Base-by-base conservation (phyloP, 495 filamentous ascomycete genomes). In the Neurospora sp. region DNA sequence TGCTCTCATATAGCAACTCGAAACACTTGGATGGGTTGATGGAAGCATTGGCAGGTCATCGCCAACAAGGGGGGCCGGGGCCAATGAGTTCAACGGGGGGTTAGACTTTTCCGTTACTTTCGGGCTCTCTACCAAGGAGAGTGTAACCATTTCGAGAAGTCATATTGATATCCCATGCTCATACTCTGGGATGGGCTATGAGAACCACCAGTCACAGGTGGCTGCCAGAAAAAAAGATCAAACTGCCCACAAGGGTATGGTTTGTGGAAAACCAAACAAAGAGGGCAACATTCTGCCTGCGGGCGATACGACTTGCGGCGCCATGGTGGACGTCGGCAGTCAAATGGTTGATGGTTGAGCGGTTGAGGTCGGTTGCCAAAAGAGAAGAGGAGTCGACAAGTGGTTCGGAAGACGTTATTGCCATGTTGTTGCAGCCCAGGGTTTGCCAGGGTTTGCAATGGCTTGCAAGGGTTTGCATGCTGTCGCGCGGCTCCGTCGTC, bases 1-100 rank as follows among this genome's bases (percentile, higher is more conserved):
- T 12, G 44, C 69, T 72, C 71, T 76, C 74, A 76, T 76, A 76
- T 76, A 74, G 39, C 60, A 72, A 54, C 70, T 70, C n/a, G 69
- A 35, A 23, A 62, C 31, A 66, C 27, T 35, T 62, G 71, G 42
- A 72, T 38, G 35, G 8, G 39, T 73, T 40, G 27, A 71, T n/a
- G 37, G 23, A 35, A 37, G 72, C 20, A 71, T 37, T 40, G 40
- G 14, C 12, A 23, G 23, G 35, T 70, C 69, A 39, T 46, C 69
- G 72, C 23, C 73, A 71, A 75, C 73, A 72, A 12, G 31, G 6
- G 46, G 23, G 44, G 44, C 16, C 39, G 37, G 42, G 38, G 38
- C 70, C 44, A 71, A 37, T 46, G 46, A 62, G 41, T 8, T 39
- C 70, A 23, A 62, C 6, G 60, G 69, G 31, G 39, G 69, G 70